Base-by-base conservation (phyloP, 805 yeast genomes). In the Candida koratica region DNA sequence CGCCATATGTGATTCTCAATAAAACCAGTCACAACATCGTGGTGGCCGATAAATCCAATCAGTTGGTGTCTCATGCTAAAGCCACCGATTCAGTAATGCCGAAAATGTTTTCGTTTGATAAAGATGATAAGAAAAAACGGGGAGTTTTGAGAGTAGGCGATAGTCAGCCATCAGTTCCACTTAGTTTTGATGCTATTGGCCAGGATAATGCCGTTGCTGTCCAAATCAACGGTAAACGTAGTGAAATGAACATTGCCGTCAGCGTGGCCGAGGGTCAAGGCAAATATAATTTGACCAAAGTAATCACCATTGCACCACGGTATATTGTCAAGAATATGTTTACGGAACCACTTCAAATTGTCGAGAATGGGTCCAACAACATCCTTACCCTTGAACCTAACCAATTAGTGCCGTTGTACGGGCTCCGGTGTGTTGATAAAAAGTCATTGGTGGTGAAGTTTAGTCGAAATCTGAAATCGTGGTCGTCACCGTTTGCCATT, bases 131-230 rank as follows among this genome's bases (percentile, higher is more conserved):
- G 17, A 73, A 69, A 27, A 81, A 82, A 48, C 67, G 94, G 39
- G 94, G 89, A 0, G 51, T 71, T 17, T 49, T 89, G 5, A 71
- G 73, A 41, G 69, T 85, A 14, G 83, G 74, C 0, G 84, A 83
- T 37, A 81, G 95, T 0, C 67, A 69, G 5, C 74, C 84, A 75
- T 83, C 96, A 45, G 55, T 66, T 1, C 84, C 86, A 2, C 65
- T 86, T 32, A 81, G 95, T 53, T 79, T 93, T 49, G 96, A 89
- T 53, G 94, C 95, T 3, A 73, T 90, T 37, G 98, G 98, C 0
- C 90, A 88, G 45, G 67, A 79, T 1, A 70, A 74, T 28, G 95
- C 73, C 27, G 58, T 67, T 3, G 57, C 53, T 15, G 64, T 69
- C 4, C 74, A 74, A 24, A 47, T 77, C 1, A 61, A 68, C 25